Conservation (phyloP, 2,329 filamentous ascomycete genomes). For the Colletotrichum sp. region DNA sequence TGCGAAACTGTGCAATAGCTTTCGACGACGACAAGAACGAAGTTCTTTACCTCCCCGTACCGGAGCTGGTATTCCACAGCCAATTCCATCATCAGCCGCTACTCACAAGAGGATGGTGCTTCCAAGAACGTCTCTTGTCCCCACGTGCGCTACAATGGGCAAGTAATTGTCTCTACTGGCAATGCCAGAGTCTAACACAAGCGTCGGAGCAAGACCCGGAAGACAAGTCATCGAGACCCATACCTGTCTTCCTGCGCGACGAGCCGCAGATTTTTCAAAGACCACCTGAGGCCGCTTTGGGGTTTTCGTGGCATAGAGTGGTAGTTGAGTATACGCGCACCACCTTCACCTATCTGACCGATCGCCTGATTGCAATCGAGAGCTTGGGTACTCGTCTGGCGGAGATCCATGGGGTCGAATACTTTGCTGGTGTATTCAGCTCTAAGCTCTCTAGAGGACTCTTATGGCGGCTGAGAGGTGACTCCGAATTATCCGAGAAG, state of each 20-base stretch:
- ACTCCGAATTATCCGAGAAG: accelerated
- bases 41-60: too few species aligned
- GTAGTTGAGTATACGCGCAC: accelerated
- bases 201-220: too few species aligned
- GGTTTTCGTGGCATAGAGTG: not conserved
- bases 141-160: accelerated
- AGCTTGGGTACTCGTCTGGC: accelerated
- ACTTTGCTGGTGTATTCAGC: not conserved
- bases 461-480: accelerated
- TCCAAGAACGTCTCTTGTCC: too few species aligned
- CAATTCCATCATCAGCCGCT: too few species aligned
- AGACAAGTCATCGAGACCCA: too few species aligned
- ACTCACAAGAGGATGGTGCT: too few species aligned
- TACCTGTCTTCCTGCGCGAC: too few species aligned
- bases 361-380: not conserved
- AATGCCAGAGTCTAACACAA: too few species aligned
- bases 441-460: accelerated
- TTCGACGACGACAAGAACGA: too few species aligned
- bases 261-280: not conserved
- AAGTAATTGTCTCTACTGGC: too few species aligned
- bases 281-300: too few species aligned
- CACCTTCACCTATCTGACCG: accelerated
- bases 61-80: too few species aligned
- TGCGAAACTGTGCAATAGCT: accelerated
- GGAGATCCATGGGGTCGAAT: accelerated